Evolutionary conservation across 495 filamentous ascomycete species (phyloP).

Genomic region (Annulohypoxylon bovei): DNA sequence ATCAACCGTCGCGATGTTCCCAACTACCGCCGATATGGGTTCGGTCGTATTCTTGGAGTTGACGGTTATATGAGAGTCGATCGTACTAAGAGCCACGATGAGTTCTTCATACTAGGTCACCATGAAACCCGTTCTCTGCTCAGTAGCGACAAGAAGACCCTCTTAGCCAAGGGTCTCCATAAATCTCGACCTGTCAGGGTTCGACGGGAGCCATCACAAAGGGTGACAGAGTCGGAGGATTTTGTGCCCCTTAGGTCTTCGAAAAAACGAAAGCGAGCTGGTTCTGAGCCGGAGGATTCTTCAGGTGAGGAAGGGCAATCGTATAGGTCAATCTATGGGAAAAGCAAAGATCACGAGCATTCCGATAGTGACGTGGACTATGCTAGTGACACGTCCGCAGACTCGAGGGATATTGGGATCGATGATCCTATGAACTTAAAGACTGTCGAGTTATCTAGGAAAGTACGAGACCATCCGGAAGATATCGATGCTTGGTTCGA

Average conservation of each 20-base stretch:
- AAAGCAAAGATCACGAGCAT: slow-evolving; percentile 57
- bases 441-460: slow-evolving; percentile 67
- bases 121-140: slow-evolving; percentile 47
- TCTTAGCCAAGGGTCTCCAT: slow-evolving; percentile 42
- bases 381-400: slow-evolving; percentile 58
- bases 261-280: slow-evolving; percentile 54
- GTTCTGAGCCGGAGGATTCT: slow-evolving; percentile 28
- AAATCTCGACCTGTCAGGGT: slow-evolving; percentile 45
- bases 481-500: slow-evolving; percentile 78
- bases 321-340: slow-evolving; percentile 77
- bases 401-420: slow-evolving; percentile 22
- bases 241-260: slow-evolving; percentile 50
- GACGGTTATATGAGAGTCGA: slow-evolving; percentile 51
- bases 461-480: slow-evolving; percentile 68
- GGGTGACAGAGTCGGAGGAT: slow-evolving; percentile 43
- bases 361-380: slow-evolving; percentile 64
- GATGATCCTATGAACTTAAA: slow-evolving; percentile 57
- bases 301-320: slow-evolving; percentile 63
- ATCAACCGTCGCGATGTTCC: slow-evolving; percentile 55
- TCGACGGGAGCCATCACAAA: slow-evolving; percentile 30
- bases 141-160: slow-evolving; percentile 50
- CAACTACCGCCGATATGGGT: slow-evolving; percentile 53
- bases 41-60: slow-evolving; percentile 52
- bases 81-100: slow-evolving; percentile 47
- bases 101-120: slow-evolving; percentile 47